phyloP scores from a whole-genome alignment of 108 stramenopile genomes.

The Aureococcus anophagefferens region DNA sequence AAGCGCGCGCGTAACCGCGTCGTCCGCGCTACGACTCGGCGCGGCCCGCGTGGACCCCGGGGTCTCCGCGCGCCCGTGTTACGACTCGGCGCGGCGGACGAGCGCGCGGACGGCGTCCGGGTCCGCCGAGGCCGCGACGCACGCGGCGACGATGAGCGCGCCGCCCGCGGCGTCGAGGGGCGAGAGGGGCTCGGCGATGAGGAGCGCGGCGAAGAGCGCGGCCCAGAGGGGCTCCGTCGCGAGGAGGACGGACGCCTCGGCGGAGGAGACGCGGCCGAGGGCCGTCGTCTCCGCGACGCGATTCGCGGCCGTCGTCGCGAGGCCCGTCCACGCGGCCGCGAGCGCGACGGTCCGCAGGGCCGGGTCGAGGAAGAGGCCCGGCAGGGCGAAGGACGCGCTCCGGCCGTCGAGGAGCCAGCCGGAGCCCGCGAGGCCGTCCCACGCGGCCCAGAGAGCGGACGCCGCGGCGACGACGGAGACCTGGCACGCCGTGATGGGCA shows the following conservation, averaged over 20 bases:
- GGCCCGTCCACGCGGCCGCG: slow-evolving; percentile 50
- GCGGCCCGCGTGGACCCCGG: too few species aligned
- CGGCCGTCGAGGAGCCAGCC: slow-evolving; percentile 33
- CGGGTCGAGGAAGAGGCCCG: slow-evolving; percentile 35
- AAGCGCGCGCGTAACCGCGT: too few species aligned
- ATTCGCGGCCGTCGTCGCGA: slow-evolving; percentile 49
- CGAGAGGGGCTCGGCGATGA: slow-evolving; percentile 35
- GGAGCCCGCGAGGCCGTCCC: too few species aligned
- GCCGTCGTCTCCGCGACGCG: slow-evolving; percentile 50
- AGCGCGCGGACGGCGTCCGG: not conserved
- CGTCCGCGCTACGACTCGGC: too few species aligned
- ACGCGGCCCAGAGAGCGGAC: not conserved
- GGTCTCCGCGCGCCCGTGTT: too few species aligned
- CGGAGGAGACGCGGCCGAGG: slow-evolving; percentile 38
- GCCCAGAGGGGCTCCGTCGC: slow-evolving; percentile 67
- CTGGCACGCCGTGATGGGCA: slow-evolving; percentile 51
- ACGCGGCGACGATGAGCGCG: slow-evolving; percentile 44
- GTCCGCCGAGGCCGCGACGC: slow-evolving; percentile 34
- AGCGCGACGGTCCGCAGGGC: slow-evolving; percentile 30
- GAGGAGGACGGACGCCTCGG: slow-evolving; percentile 57
- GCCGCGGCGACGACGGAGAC: slow-evolving; percentile 45
- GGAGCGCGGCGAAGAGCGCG: slow-evolving; percentile 44
- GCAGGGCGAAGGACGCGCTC: slow-evolving; percentile 33
- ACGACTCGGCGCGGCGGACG: too few species aligned
- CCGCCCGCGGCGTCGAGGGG: slow-evolving; percentile 43